Conservation (phyloP, 2,329 filamentous ascomycete genomes). For the Phyllosticta citribraziliensis region DNA sequence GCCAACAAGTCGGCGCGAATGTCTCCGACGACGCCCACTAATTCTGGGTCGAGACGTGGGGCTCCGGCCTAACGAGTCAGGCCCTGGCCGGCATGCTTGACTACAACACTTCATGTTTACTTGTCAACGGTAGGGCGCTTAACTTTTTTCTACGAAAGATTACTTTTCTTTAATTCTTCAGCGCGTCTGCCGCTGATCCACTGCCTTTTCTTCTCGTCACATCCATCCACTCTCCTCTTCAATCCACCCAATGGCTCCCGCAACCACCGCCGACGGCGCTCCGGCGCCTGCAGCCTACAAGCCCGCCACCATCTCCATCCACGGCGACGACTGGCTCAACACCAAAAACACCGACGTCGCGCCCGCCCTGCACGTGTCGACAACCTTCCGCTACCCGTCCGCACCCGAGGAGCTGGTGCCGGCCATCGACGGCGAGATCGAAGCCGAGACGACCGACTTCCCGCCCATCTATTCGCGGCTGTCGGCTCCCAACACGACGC, state of each 20-base stretch:
- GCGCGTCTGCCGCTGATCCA: background rate
- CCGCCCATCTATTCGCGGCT: conserved; percentile 77
- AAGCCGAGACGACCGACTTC: conserved; percentile 25
- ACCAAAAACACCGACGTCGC: conserved; percentile 63
- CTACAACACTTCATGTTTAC: background rate
- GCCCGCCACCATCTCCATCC: conserved; percentile 63
- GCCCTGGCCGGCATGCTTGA: too few species aligned
- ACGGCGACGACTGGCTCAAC: conserved; percentile 72
- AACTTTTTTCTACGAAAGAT: background rate
- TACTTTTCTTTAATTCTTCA: background rate
- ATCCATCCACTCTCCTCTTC: background rate
- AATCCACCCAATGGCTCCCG: background rate
- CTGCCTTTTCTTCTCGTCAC: background rate
- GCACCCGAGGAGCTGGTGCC: conserved; percentile 58
- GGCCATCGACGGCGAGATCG: conserved; percentile 37
- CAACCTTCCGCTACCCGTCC: conserved; percentile 72
- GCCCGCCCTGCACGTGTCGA: conserved; percentile 81
- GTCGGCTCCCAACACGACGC: conserved; percentile 66
- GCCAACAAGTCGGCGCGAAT: background rate
- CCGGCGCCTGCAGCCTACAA: conserved; percentile 28
- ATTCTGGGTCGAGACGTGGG: background rate
- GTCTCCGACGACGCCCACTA: background rate
- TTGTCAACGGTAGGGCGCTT: background rate
- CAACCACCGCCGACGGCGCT: conserved; percentile 8
- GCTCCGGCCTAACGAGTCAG: background rate